Evolutionary conservation across 2,329 filamentous ascomycete genomes (phyloP).

Genomic region (Aspergillus melleus): DNA sequence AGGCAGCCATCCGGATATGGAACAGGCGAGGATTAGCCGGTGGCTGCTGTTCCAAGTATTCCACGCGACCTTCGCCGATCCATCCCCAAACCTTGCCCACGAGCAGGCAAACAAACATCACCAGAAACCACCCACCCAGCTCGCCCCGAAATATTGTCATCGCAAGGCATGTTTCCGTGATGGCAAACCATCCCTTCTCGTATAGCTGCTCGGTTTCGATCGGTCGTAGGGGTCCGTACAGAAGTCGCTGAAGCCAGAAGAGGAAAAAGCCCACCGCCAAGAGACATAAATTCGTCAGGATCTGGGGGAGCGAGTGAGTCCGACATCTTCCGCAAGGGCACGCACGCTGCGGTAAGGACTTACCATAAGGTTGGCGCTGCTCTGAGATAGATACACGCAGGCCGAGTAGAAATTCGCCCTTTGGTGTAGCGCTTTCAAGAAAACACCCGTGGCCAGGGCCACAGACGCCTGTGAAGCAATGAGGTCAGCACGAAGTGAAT

Average conservation of each 20-base stretch:
- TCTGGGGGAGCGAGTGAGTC: constrained; percentile 51
- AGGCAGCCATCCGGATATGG: constrained; percentile 77
- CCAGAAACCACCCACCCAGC: constrained; percentile 87
- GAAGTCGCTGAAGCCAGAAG: constrained; percentile 82
- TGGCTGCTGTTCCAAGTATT: constrained; percentile 92
- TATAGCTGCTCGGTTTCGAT: constrained; percentile 97
- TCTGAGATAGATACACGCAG: constrained; percentile 94
- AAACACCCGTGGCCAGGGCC: constrained; percentile 77
- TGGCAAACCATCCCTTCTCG: constrained; percentile 96
- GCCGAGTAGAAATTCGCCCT: constrained; percentile 98
- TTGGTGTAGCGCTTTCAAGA: constrained; percentile 89
- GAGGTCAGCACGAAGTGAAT: constrained; percentile 7
- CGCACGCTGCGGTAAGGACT: constrained; percentile 29
- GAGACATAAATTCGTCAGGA: constrained; percentile 86
- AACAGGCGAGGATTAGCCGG: constrained; percentile 85
- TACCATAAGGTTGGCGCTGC: constrained; percentile 91
- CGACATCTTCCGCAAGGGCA: background rate
- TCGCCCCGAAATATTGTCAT: constrained; percentile 99
- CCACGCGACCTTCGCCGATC: constrained; percentile 94
- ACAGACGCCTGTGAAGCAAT: constrained; percentile 66
- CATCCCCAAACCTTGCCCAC: constrained; percentile 98
- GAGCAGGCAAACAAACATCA: constrained; percentile 92
- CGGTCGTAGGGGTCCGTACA: constrained; percentile 85
- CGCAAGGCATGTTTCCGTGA: constrained; percentile 92
- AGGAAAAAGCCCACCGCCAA: constrained; percentile 77